A percentile compares a stretch with the other conserved stretches of the same genome.
phyloP scores from a whole-genome alignment of 805 yeast genomes.

The Metschnikowia lachancei region DNA sequence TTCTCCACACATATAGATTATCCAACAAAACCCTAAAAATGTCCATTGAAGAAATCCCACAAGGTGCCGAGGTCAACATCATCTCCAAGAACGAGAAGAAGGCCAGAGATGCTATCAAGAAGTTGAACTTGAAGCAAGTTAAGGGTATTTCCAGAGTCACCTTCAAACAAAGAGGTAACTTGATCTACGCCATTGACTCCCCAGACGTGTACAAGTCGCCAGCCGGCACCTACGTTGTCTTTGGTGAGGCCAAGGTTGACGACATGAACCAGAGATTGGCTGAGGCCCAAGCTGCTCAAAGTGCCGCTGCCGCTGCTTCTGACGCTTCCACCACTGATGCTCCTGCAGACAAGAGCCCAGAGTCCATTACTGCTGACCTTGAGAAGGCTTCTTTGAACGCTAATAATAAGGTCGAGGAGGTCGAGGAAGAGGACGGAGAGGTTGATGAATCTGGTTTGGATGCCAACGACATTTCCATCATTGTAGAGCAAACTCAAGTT shows the following conservation, averaged over 20 bases:
- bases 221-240: constrained; percentile 92
- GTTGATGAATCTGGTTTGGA: constrained; percentile 86
- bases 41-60: constrained; percentile 64
- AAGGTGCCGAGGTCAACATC: constrained; percentile 79
- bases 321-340: constrained; percentile 39
- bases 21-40: constrained; percentile 20
- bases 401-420: constrained; percentile 44
- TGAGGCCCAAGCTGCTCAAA: constrained; percentile 72
- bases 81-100: constrained; percentile 90
- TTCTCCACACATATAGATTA: background rate
- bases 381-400: constrained; percentile 59
- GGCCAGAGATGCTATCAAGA: constrained; percentile 86
- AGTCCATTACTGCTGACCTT: constrained; percentile 79
- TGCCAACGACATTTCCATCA: constrained; percentile 77
- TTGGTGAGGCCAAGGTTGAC: constrained; percentile 97
- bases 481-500: constrained; percentile 87
- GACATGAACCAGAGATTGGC: constrained; percentile 86
- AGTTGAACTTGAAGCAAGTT: constrained; percentile 85
- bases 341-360: constrained; percentile 59
- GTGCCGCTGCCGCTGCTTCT: constrained; percentile 49
- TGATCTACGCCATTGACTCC: constrained; percentile 80
- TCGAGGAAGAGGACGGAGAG: constrained; percentile 63
- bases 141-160: constrained; percentile 94
- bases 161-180: constrained; percentile 88
- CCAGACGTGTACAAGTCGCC: constrained; percentile 95